A percentile compares a stretch with the other conserved stretches of the same genome.
Conservation (phyloP, 257 asterid species). For the Solanum acaule region DNA sequence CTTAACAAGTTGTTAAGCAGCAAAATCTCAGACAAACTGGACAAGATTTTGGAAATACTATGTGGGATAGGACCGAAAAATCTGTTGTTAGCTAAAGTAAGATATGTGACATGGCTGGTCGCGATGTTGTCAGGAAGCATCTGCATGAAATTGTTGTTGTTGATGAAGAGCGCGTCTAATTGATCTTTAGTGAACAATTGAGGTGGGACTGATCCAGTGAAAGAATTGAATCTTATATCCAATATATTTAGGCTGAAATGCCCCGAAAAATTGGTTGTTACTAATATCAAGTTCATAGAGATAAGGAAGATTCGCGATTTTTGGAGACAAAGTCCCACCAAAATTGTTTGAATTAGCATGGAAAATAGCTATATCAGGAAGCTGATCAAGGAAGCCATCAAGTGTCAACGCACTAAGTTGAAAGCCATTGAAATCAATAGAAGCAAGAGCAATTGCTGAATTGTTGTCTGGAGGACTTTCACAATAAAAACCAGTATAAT, state of each 20-base stretch:
- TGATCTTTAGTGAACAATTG: slow-evolving; percentile 33
- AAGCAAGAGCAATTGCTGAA: slow-evolving; percentile 65
- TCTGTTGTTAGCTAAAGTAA: slow-evolving; percentile 61
- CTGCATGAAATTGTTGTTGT: slow-evolving; percentile 50
- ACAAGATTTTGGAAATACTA: slow-evolving; percentile 15
- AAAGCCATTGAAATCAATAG: slow-evolving; percentile 78
- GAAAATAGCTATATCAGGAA: slow-evolving; percentile 70
- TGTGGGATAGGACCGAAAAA: slow-evolving; percentile 65
- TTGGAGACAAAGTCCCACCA: slow-evolving; percentile 37
- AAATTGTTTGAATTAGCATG: slow-evolving; percentile 75
- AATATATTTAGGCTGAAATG: slow-evolving; percentile 47
- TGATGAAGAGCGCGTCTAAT: slow-evolving; percentile 51
- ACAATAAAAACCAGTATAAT: slow-evolving; percentile 58
- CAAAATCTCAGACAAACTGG: slow-evolving; percentile 31
- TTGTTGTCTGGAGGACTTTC: slow-evolving; percentile 65
- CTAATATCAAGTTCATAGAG: slow-evolving; percentile 75
- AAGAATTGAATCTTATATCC: slow-evolving; percentile 60
- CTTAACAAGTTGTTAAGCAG: slow-evolving; percentile 44
- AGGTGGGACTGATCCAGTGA: slow-evolving; percentile 57
- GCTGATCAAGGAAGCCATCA: slow-evolving; percentile 59
- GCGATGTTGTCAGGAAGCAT: slow-evolving; percentile 36
- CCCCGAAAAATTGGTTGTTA: slow-evolving; percentile 60
- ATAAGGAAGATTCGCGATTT: slow-evolving; percentile 34
- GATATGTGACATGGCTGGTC: slow-evolving; percentile 17
- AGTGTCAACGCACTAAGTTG: slow-evolving; percentile 46